Evolutionary conservation across 1,284 basidiomycete genomes (phyloP).

Genomic region (Cystobasidium pallidum): DNA sequence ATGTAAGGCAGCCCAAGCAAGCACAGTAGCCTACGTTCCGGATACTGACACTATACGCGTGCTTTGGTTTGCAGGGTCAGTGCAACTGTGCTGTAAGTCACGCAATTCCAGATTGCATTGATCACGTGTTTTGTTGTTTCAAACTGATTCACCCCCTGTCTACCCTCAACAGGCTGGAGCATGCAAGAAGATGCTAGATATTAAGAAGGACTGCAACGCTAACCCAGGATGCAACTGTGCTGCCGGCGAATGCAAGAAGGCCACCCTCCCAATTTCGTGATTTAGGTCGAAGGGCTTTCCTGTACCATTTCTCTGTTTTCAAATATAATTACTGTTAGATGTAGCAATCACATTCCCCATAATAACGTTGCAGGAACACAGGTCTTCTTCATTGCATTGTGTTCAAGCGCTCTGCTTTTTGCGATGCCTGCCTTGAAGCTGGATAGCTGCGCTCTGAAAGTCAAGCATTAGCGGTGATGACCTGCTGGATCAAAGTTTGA

Average conservation of each 20-base stretch:
- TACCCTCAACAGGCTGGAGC: conserved; percentile 29
- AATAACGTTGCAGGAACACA: background rate
- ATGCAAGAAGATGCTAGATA: conserved; percentile 43
- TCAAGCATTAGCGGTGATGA: background rate
- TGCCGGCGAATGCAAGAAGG: conserved; percentile 42
- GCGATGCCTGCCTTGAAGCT: conserved; percentile 23
- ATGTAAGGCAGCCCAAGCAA: conserved; percentile 23
- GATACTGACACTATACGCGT: background rate
- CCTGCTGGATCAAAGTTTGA: background rate
- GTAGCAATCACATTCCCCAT: background rate
- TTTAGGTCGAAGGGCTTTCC: too few relatives aligned
- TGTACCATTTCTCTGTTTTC: background rate
- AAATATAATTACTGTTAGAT: background rate
- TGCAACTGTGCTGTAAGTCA: conserved; percentile 37
- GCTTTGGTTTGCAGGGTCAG: conserved; percentile 6
- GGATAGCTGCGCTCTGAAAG: conserved; percentile 24
- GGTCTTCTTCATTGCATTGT: background rate
- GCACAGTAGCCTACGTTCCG: too few relatives aligned
- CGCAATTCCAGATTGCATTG: background rate
- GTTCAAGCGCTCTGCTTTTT: conserved; percentile 5
- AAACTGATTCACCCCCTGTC: background rate
- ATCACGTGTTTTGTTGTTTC: background rate
- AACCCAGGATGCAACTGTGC: conserved; percentile 35
- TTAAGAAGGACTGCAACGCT: conserved; percentile 24
- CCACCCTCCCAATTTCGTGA: conserved; percentile 36